Base-by-base conservation (phyloP, 1,284 basidiomycete species). In the Lentinus polychrous region DNA sequence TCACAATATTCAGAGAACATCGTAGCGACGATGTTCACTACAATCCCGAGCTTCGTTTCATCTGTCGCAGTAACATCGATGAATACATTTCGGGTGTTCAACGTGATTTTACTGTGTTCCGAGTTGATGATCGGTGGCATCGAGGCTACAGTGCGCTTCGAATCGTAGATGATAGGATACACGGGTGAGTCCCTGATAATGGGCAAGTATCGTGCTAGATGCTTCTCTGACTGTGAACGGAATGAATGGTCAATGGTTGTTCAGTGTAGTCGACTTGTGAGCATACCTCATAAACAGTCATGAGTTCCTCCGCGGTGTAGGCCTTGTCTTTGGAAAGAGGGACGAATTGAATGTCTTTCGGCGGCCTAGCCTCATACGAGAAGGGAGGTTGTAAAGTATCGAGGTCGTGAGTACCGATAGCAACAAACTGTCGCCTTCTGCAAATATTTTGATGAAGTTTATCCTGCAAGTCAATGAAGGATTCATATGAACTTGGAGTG, bases 91-190 rank as follows among this genome's bases (percentile, higher is more conserved):
- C 78, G 81, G 11, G 96, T 99, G 65, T 94, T 85, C 54, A 97
- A 74, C 0, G 92, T 91, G 61, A 99, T 99, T 74, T 98, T 99
- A 64, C 92, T 96, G 69, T 93, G 90, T 55, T 96, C 85, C 5
- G 93, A 95, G 71, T 97, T 97, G 71, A 97, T 96, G 67, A 99
- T 97, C 2, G 96, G 96, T 23, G 96, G 96, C 86, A 99, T 94
- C 10, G 93, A 96, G 15, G 96, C 76, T 1, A 99, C 95, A 31
- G 74, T 81, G 62, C 91, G 85, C 50, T 88, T 75, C 17, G 80
- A 73, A 67, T 98, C 95, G 69, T 98, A 98, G 65, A 99, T 96
- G 69, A 99, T 90, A 18, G 96, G 96, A 69, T 97, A 99, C 37
- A 95, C 92, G 6, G 95, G 92, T 8, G 91, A 91, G 63, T 97